Conservation (phyloP, 164 flowering plant species). For the Piper longum region DNA sequence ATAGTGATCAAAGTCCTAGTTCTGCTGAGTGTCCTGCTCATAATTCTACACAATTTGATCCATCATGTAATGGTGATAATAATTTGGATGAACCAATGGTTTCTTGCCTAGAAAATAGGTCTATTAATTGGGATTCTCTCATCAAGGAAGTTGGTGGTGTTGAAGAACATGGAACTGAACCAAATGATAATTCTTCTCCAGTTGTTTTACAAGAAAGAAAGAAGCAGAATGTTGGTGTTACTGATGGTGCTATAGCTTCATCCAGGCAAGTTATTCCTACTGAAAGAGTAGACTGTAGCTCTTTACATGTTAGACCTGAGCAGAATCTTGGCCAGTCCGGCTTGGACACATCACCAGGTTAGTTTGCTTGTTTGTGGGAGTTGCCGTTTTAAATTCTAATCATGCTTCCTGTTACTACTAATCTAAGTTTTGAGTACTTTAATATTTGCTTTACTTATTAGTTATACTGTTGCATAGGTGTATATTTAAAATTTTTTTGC, state of each 20-base stretch:
- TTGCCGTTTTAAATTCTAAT: background rate
- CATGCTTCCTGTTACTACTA: no score
- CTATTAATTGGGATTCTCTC: slow-evolving; percentile 30
- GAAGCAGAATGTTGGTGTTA: slow-evolving; percentile 15
- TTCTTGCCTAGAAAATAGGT: slow-evolving; percentile 24
- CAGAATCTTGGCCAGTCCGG: slow-evolving; percentile 31
- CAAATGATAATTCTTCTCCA: slow-evolving; percentile 18
- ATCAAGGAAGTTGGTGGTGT: slow-evolving; percentile 27
- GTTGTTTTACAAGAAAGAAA: slow-evolving; percentile 24
- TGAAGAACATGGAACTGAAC: slow-evolving; percentile 24
- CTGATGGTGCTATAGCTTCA: slow-evolving; percentile 28
- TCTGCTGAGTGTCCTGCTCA: slow-evolving; percentile 18
- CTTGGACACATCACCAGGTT: slow-evolving; percentile 41
- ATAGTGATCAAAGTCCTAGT: slow-evolving; percentile 42
- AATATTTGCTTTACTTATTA: no score
- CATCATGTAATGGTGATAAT: slow-evolving; percentile 33
- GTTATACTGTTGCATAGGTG: no score
- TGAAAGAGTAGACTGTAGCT: slow-evolving; percentile 24
- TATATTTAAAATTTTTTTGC: no score
- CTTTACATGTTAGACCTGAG: slow-evolving; percentile 25
- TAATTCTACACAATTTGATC: slow-evolving; percentile 27
- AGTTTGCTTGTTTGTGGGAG: slow-evolving; percentile 2
- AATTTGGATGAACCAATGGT: slow-evolving; percentile 32
- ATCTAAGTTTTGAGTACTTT: no score
- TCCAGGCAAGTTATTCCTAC: slow-evolving; percentile 23